Base-by-base conservation (phyloP, 805 yeast species). In the Candida chilensis region DNA sequence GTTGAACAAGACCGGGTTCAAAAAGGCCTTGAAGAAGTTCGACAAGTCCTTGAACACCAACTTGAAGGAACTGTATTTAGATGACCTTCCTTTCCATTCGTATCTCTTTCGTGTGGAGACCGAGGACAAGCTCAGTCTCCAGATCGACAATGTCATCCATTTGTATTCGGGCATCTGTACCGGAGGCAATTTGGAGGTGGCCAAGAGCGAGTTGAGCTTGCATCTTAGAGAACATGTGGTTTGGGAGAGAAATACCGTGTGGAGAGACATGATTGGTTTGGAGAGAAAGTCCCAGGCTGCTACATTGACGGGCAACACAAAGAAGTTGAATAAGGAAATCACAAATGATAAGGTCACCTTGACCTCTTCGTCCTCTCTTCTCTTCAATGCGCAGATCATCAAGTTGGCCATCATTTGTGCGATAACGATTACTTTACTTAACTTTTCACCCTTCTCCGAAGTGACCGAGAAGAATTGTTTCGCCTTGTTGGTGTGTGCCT, bases 181-280 rank as follows among this genome's bases (percentile, higher is more conserved):
- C 40, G 60, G 67, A n/a, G 50, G 54, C 15, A 60, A 56, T 35
- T 44, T 57, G 27, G 66, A 64, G 6, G 34, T 48, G 12, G 64
- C 72, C 24, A 60, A 57, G 28, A 52, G 55, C 24, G 75, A 69
- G 30, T 52, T 71, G 33, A 60, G 64, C 39, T 57, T 71, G 3
- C 69, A 69, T 38, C 57, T 90, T 39, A 67, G 96, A 39, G 98
- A 90, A 45, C 94, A 90, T 52, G 83, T 90, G 20, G 95, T 88
- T 13, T 90, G 96, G 94, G 97, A 90, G 57, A 71, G 98, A 52
- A 87, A 87, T 51, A 90, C 96, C 0, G 96, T 90, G 17, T 90
- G 98, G 98, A 78, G 92, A 49, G 96, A 90, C 53, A 78, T 90
- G 80, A 80, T 90, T 49, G 90, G 92, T 15, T 56, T 88, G 43